These are phyloP conservation scores for Pelargonium fulgidum DNA, from an alignment of 441 rosid genomes.

Conservation along the genomic window DNA sequence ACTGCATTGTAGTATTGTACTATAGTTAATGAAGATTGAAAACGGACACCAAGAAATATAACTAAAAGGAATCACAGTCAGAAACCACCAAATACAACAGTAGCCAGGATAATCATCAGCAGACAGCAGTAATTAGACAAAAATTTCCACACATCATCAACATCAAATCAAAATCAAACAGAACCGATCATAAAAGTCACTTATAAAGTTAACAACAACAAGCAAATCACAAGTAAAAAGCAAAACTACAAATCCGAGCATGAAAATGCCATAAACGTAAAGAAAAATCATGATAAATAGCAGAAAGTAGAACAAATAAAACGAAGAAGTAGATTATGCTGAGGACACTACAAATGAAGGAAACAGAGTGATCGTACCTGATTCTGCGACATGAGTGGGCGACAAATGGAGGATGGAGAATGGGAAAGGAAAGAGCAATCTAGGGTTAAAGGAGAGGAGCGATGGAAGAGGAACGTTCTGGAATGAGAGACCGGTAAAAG, in stretches of 20 bases:
- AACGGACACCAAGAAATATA: not conserved
- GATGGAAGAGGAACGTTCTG: conserved; percentile 22
- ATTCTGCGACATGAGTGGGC: conserved; percentile 31
- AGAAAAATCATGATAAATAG: not conserved
- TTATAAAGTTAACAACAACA: too few species aligned
- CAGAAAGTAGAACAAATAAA: not conserved
- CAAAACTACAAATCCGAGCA: too few species aligned
- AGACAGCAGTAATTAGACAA: too few species aligned
- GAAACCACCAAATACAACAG: not conserved
- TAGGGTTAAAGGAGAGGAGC: conserved; percentile 25
- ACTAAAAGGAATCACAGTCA: not conserved
- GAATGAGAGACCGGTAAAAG: not conserved
- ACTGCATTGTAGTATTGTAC: not conserved
- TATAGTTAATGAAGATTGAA: too few species aligned
- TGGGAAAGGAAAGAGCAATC: conserved; percentile 26
- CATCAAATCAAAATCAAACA: conserved; percentile 1
- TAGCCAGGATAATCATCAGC: not conserved
- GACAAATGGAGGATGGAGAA: conserved; percentile 19
- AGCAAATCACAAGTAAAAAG: too few species aligned
- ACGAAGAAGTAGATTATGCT: not conserved
- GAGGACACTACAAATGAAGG: not conserved
- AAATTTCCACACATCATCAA: too few species aligned
- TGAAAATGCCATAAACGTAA: not conserved
- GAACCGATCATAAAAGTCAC: not conserved
- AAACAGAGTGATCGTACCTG: conserved; percentile 25